Conservation (phyloP, 2,329 filamentous ascomycete genomes). For the Fusarium kyushuense region DNA sequence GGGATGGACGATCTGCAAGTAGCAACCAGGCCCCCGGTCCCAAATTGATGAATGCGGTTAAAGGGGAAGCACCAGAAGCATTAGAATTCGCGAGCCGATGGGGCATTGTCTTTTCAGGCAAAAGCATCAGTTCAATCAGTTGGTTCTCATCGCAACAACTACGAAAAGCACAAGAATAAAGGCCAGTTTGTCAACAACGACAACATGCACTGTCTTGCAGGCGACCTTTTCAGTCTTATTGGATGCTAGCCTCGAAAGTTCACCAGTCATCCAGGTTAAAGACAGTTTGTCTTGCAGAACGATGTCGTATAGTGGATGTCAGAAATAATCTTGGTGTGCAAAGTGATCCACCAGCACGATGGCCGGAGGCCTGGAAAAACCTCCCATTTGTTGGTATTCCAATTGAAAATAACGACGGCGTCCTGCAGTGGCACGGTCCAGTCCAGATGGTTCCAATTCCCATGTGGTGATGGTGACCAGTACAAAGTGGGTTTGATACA, state of each 20-base stretch:
- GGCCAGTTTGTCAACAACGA: conserved; percentile 21
- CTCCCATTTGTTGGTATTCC: conserved; percentile 46
- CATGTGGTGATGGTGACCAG: conserved; percentile 39
- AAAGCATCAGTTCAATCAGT: conserved; percentile 3
- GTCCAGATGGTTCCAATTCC: conserved; percentile 38
- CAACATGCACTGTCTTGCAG: conserved; percentile 20
- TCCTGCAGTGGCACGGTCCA: conserved; percentile 43
- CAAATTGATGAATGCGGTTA: conserved; percentile 40
- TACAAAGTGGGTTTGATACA: conserved; percentile 15
- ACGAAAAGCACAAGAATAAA: conserved; percentile 1
- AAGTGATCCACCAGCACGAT: conserved; percentile 43
- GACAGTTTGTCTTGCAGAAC: conserved; percentile 25
- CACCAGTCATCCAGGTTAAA: conserved; percentile 23
- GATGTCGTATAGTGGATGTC: conserved; percentile 42
- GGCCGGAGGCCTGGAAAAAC: conserved; percentile 48
- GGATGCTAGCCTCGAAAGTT: conserved; percentile 20
- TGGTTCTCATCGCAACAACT: not conserved
- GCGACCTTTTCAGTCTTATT: conserved; percentile 14
- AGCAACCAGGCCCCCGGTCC: conserved; percentile 44
- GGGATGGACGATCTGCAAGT: conserved; percentile 48
- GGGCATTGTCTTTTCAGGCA: conserved; percentile 4
- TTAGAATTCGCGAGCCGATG: conserved; percentile 16
- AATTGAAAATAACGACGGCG: conserved; percentile 44
- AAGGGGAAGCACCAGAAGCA: conserved; percentile 34
- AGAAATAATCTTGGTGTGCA: conserved; percentile 49